Conservation (phyloP, 2,329 filamentous ascomycete species). For the Paracoccidioides brasiliensis region DNA sequence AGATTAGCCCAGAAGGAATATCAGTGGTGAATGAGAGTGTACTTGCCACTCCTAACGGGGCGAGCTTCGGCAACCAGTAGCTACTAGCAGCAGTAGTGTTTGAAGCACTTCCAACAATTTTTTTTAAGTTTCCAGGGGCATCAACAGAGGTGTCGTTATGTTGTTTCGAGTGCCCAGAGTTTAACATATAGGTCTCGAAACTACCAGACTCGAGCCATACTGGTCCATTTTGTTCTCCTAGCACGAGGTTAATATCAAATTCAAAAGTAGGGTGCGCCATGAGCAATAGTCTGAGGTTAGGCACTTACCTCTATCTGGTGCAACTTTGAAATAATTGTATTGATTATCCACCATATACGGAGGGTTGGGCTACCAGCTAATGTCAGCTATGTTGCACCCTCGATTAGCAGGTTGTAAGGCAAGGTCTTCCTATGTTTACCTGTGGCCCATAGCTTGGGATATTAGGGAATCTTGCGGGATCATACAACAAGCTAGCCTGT, state of each 20-base stretch:
- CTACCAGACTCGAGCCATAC: constrained; percentile 1
- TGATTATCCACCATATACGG: constrained; percentile 2
- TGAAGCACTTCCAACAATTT: background rate
- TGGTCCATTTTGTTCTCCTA: constrained; percentile 4
- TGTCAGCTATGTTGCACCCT: background rate
- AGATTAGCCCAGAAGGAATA: background rate
- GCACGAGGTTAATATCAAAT: background rate
- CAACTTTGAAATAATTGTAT: background rate
- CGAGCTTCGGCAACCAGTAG: constrained; percentile 4
- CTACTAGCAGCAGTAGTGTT: background rate
- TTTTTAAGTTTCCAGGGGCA: background rate
- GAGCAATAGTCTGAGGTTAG: background rate
- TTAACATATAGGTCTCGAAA: background rate
- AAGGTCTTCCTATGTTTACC: background rate
- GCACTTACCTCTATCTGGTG: background rate
- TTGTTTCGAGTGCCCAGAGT: background rate
- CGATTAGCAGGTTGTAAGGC: background rate
- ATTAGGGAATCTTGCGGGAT: background rate
- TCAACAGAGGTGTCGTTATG: background rate
- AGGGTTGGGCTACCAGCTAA: background rate
- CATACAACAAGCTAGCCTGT: background rate
- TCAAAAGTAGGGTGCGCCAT: background rate
- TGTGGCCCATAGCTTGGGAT: constrained; percentile 1
- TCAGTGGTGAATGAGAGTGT: background rate
- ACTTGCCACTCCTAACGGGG: background rate